Evolutionary conservation across 2,329 filamentous ascomycete species (phyloP).

Genomic region (Monilinia polystroma): DNA sequence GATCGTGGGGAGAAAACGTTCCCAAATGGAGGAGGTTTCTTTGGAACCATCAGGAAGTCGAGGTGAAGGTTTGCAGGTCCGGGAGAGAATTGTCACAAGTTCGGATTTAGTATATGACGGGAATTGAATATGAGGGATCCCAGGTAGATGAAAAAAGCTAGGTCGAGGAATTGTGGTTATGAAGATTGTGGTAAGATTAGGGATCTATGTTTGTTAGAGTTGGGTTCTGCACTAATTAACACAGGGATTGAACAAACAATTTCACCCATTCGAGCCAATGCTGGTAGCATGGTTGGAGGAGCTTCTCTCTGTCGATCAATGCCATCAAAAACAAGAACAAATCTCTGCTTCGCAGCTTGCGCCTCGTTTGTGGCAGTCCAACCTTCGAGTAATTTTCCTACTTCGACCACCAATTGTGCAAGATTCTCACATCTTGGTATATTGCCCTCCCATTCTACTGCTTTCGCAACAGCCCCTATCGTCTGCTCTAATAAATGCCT

Average conservation of each 20-base stretch:
- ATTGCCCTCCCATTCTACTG: conserved; percentile 49
- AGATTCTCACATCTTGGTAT: conserved; percentile 75
- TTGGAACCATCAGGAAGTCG: conserved; percentile 47
- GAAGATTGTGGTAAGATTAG: conserved; percentile 72
- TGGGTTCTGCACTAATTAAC: background rate
- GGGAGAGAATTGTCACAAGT: conserved; percentile 73
- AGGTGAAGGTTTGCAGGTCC: conserved; percentile 46
- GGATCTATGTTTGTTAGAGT: conserved; percentile 57
- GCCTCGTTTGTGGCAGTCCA: conserved; percentile 34
- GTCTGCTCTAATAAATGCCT: conserved; percentile 76
- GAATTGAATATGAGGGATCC: conserved; percentile 77
- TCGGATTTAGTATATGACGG: conserved; percentile 80
- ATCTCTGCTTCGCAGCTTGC: conserved; percentile 47
- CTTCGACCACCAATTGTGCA: conserved; percentile 70
- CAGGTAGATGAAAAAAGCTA: conserved; percentile 65
- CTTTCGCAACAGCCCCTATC: conserved; percentile 56
- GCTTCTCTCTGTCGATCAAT: conserved; percentile 83
- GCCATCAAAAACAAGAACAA: conserved; percentile 83
- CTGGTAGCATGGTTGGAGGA: conserved; percentile 73
- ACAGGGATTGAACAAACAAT: conserved; percentile 55
- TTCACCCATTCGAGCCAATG: conserved; percentile 78
- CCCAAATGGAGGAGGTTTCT: conserved; percentile 68
- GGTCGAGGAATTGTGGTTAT: conserved; percentile 72
- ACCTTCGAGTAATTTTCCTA: conserved; percentile 58
- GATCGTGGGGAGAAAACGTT: conserved; percentile 76